Evolutionary conservation across 345 rosid genomes (phyloP), one percentile per base, ranked within the genome.

Genomic region (Schrenkiella parvula): DNA sequence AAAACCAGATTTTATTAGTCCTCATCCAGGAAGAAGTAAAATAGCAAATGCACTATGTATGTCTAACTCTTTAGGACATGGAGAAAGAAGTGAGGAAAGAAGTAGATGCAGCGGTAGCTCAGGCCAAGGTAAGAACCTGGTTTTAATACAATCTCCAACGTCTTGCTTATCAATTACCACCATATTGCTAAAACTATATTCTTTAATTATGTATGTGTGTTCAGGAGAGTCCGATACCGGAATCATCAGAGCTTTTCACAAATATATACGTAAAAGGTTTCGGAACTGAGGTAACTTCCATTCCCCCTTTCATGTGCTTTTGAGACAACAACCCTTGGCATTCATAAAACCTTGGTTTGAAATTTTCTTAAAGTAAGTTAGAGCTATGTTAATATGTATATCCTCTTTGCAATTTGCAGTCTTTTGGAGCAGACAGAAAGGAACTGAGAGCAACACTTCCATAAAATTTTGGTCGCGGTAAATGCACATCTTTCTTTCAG

Each of bases 221-320:
- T 48, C 89, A 89, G 96, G 98, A 92, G 75, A 84, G 88, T 76
- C 93, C 93, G 18, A 79, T 92, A 86, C 98, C 95, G 3, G 93
- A 92, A 14, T 69, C 95, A 43, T 82, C 86, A 5, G 96, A 88
- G 68, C 93, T 92, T 60, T 92, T 84, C 77, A 65, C 87, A 35
- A 86, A 92, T 64, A 90, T 92, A 19, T 85, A 84, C 25, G 88
- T 58, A n/a, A 90, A 88, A 79, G 95, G 90, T 55, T 66, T 53
- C 4, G 95, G 95, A 69, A 32, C 60, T 65, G 96, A 88, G 98
- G 95, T 92, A 87, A 68, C 46, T 15, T 51, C 7, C 34, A 23
- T 23, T 51, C 8, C 34, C 34, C 43, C 14, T 46, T 46, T 58
- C 57, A 34, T 46, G 34, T 68, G 15, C 53, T 68, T 53, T 68